Conservation (phyloP, 2,329 filamentous ascomycete genomes). For the Diaporthe citriasiana region DNA sequence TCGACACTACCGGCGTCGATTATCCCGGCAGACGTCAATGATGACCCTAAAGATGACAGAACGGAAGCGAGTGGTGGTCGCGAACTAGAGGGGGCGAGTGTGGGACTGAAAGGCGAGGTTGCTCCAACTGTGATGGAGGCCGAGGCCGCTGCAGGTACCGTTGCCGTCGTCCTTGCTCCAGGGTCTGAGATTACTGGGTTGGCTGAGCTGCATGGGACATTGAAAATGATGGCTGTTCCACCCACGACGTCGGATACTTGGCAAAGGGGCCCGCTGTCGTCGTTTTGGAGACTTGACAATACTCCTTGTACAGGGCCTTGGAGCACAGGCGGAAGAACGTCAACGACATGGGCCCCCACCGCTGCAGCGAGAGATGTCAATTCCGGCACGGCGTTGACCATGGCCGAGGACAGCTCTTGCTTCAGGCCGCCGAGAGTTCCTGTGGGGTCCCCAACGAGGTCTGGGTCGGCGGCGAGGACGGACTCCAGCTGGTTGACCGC, state of each 20-base stretch:
- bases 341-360: slow-evolving; percentile 34
- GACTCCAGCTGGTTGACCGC: slow-evolving; percentile 37
- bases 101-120: slow-evolving; percentile 16
- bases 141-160: slow-evolving; percentile 29
- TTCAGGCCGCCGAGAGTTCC: slow-evolving; percentile 31
- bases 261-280: slow-evolving; percentile 18
- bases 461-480: slow-evolving; percentile 32
- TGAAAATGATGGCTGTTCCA: slow-evolving; percentile 39
- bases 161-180: not conserved
- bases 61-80: slow-evolving; percentile 34
- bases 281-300: slow-evolving; percentile 36
- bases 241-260: slow-evolving; percentile 38
- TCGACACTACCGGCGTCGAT: slow-evolving; percentile 1
- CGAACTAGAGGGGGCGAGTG: not conserved
- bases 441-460: slow-evolving; percentile 5
- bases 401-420: slow-evolving; percentile 34
- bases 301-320: slow-evolving; percentile 32
- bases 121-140: slow-evolving; percentile 34
- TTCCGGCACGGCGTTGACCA: slow-evolving; percentile 35
- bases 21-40: slow-evolving; percentile 10
- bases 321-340: slow-evolving; percentile 35
- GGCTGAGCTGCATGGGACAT: slow-evolving; percentile 33
- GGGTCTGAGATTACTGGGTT: not conserved
- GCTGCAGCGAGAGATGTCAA: slow-evolving; percentile 39
- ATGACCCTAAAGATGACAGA: slow-evolving; percentile 39